These are phyloP conservation scores for Viola pubescens DNA, from an alignment of 441 rosid species.

Conservation along the genomic window DNA sequence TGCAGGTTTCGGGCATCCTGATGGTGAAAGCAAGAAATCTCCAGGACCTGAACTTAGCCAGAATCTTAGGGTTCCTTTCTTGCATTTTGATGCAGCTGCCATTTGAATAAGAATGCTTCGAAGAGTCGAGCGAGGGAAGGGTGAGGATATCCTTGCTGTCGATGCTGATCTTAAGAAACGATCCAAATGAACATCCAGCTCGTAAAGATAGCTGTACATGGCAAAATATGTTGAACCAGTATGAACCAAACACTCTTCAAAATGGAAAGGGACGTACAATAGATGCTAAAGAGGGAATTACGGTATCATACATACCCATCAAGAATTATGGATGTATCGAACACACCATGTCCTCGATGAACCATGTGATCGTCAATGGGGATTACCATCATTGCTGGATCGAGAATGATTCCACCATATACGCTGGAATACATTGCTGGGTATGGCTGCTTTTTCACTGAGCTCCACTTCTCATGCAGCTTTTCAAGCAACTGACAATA, in stretches of 20 bases:
- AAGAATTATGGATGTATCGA: slow-evolving; percentile 52
- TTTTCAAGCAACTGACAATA: slow-evolving; percentile 43
- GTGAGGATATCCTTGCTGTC: slow-evolving; percentile 43
- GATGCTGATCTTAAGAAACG: slow-evolving; percentile 57
- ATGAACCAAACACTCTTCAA: not conserved
- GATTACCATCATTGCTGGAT: slow-evolving; percentile 64
- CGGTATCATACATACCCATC: slow-evolving; percentile 37
- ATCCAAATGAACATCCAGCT: slow-evolving; percentile 56
- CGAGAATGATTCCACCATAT: slow-evolving; percentile 56
- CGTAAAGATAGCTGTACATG: slow-evolving; percentile 42
- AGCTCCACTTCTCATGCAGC: slow-evolving; percentile 54
- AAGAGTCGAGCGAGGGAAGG: slow-evolving; percentile 56
- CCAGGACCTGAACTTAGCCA: slow-evolving; percentile 70
- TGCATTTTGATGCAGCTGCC: slow-evolving; percentile 46
- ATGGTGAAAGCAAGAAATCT: slow-evolving; percentile 53
- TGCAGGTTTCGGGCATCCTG: slow-evolving; percentile 44
- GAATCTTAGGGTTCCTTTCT: slow-evolving; percentile 52
- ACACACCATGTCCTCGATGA: slow-evolving; percentile 66
- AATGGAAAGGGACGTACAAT: not conserved
- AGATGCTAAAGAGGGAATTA: not conserved
- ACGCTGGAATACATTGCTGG: slow-evolving; percentile 69
- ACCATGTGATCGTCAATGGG: slow-evolving; percentile 78
- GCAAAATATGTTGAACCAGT: not conserved
- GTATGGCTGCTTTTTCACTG: slow-evolving; percentile 41
- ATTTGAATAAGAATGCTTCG: slow-evolving; percentile 51